Conservation (phyloP, 768 basidiomycete genomes). For the Suillus decipiens region DNA sequence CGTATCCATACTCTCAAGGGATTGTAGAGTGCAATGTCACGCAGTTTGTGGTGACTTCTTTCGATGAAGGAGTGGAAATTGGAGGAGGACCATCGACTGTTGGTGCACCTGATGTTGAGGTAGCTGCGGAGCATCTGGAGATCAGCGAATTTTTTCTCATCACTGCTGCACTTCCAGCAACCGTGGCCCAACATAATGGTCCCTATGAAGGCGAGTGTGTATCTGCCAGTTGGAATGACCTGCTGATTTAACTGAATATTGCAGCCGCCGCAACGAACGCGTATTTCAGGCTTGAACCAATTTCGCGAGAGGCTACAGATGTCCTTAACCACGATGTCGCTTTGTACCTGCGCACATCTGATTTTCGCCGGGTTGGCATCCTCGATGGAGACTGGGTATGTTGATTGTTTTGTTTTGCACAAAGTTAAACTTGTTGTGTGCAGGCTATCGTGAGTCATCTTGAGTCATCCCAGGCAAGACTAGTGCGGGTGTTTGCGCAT, state of each 20-base stretch:
- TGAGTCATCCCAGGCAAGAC: conserved; percentile 40
- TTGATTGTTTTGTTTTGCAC: conserved; percentile 2
- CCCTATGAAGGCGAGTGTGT: conserved; percentile 16
- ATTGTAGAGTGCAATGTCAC: conserved; percentile 49
- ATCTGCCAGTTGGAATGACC: background rate
- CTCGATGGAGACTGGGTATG: conserved; percentile 80
- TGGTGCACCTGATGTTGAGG: conserved; percentile 16
- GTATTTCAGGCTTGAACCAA: conserved; percentile 31
- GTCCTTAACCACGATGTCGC: conserved; percentile 47
- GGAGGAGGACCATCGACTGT: background rate
- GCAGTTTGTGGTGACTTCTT: conserved; percentile 49
- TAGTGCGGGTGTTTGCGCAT: conserved; percentile 59
- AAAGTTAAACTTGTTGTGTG: conserved; percentile 9
- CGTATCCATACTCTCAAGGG: conserved; percentile 78
- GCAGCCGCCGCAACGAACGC: conserved; percentile 16
- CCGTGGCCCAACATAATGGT: conserved; percentile 13
- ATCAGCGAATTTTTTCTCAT: conserved; percentile 76
- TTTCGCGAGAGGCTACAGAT: conserved; percentile 18
- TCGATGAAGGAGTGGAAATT: conserved; percentile 16
- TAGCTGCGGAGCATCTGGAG: conserved; percentile 51
- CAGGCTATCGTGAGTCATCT: conserved; percentile 54
- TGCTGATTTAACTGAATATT: background rate
- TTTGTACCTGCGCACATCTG: conserved; percentile 62
- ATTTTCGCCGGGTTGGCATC: conserved; percentile 65
- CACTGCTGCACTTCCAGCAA: conserved; percentile 40